Evolutionary conservation across 2,329 filamentous ascomycete species (phyloP).

Genomic region (Colletotrichum plurivorum): DNA sequence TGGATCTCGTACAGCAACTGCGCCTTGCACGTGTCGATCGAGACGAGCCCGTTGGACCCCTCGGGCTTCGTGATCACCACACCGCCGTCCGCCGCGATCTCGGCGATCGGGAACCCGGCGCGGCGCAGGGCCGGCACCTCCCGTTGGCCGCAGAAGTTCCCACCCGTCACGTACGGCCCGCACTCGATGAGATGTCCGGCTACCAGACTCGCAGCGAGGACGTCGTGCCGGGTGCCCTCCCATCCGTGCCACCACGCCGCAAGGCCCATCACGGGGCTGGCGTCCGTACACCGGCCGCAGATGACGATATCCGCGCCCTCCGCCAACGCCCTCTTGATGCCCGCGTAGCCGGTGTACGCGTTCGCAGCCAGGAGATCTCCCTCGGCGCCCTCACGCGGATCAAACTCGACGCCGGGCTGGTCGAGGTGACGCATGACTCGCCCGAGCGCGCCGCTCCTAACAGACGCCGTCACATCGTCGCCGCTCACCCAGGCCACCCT

Average conservation of each 20-base stretch:
- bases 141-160: constrained; percentile 67
- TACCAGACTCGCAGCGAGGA: constrained; percentile 64
- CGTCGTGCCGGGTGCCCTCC: constrained; percentile 61
- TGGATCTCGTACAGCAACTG: constrained; percentile 67
- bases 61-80: constrained; percentile 53
- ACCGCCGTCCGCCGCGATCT: constrained; percentile 50
- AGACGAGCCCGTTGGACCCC: constrained; percentile 54
- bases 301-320: constrained; percentile 63
- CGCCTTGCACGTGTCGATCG: constrained; percentile 54
- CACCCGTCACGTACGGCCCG: constrained; percentile 66
- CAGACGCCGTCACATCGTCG: constrained; percentile 51
- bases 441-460: constrained; percentile 41
- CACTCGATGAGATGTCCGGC: constrained; percentile 70
- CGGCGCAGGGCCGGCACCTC: constrained; percentile 51
- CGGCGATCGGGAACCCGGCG: constrained; percentile 55
- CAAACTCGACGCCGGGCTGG: constrained; percentile 33
- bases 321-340: constrained; percentile 59
- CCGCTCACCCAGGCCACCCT: constrained; percentile 55
- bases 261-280: constrained; percentile 68
- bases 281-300: constrained; percentile 64
- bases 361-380: constrained; percentile 54
- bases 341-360: constrained; percentile 66
- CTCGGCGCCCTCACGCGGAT: not conserved
- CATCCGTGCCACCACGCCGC: constrained; percentile 70
- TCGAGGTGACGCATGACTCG: constrained; percentile 41